Base-by-base conservation (phyloP, 2,329 filamentous ascomycete species). In the Aureobasidium zeae region DNA sequence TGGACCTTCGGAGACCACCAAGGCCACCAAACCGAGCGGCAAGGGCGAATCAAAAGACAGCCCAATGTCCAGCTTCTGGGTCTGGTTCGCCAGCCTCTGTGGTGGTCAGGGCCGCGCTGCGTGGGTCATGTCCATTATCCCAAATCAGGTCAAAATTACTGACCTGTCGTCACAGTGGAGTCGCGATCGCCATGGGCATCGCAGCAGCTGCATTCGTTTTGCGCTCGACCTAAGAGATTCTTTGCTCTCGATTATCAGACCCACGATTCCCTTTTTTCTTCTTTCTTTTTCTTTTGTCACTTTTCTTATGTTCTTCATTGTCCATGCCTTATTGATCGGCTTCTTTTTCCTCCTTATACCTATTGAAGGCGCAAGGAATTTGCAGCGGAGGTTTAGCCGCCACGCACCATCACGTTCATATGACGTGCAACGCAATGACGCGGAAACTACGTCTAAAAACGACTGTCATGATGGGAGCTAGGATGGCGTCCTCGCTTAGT, bases 51-150 rank as follows among this genome's bases (percentile, higher is more conserved):
- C 20, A n/a, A 19, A 42, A 13, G 10, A 21, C 13, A 17, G 39
- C 30, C 7, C 39, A 4, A 16, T 28, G 6, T 39, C 35, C 2
- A 37, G 20, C 20, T 17, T 41, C 12, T 41, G 37, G 10, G 15
- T 25, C 20, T 43, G 45, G 38, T 35, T 47, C 8, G 19, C 24
- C 12, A 33, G 38, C 22, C 32, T 47, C n/a, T 47, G 36, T 37
- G 37, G 45, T 26, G 37, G 45, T 12, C 21, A 30, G 11, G 12
- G 12, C 13, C 28, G 32, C 10, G 31, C 45, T 30, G 26, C 36
- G 45, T 47, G 24, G 32, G 45, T 46, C 5, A 22, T 15, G 26
- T 22, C 6, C 9, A 13, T n/a, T 16, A 2, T 28, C 20, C 2
- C 12, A 5, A 5, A 13, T 20, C 4, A 8, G 7, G 9, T n/a